Evolutionary conservation across 331 rosid genomes (phyloP), one percentile per base, ranked within the genome.

Genomic region (Arachis monticola): DNA sequence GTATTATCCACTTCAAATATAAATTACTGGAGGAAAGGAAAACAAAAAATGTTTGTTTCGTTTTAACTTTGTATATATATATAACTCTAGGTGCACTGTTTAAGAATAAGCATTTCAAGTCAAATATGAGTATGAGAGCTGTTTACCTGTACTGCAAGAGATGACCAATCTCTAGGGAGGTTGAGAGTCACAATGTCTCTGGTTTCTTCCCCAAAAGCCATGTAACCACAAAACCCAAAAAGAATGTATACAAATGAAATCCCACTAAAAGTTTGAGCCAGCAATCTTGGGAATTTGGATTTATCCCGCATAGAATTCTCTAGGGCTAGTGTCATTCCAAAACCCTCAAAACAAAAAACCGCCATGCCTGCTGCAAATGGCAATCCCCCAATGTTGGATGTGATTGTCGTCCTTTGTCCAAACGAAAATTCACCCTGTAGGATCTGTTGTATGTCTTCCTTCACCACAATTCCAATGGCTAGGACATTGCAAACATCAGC

Each of bases 361-460:
- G 97, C 96, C 93, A 91, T 81, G n/a, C 98, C 97, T 61, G 88
- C 97, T 6, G 98, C 97, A 62, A 89, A 91, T 1, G 97, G 94
- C 81, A 91, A 76, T 12, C 96, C 98, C 45, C 95, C 88, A 67
- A 91, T 56, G 67, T 85, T 83, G 11, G 95, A 90, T 38, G 97
- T 88, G 77, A 93, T 70, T 0, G 87, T 85, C 0, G 91, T 89
- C 80, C 96, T 87, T 52, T 88, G 73, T 10, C 57, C 57, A 74
- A 93, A 87, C 2, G 95, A 83, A 78, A 88, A 81, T 56, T 79
- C 89, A 17, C 76, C 88, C 14, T 47, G 66, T 0, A 88, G 0
- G 32, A 79, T 85, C 48, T 74, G 79, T 44, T 73, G 87, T 80
- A 90, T 75, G 69, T 91, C 97, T 76, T 88, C 93, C 84, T 89